Evolutionary conservation across 345 rosid genomes (phyloP).

Genomic region (Camelina laxa): DNA sequence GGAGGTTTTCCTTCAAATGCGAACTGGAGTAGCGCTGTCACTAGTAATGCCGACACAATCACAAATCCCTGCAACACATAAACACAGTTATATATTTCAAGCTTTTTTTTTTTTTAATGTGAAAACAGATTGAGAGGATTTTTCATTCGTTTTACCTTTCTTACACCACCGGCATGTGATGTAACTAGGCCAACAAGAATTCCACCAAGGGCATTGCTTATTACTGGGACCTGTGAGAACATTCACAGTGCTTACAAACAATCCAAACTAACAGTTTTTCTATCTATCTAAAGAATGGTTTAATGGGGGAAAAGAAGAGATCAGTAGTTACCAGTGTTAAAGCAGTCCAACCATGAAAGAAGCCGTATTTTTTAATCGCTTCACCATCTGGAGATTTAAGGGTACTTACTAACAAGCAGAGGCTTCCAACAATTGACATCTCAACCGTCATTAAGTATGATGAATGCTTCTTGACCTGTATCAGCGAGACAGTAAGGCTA

Average conservation of each 20-base stretch:
- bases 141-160: constrained; percentile 64
- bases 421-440: constrained; percentile 95
- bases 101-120: background rate
- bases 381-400: constrained; percentile 96
- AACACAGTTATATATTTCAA: constrained; percentile 12
- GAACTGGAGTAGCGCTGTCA: constrained; percentile 88
- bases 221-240: constrained; percentile 70
- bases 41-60: constrained; percentile 91
- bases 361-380: constrained; percentile 77
- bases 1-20: constrained; percentile 93
- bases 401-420: constrained; percentile 82
- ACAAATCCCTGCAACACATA: constrained; percentile 79
- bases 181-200: constrained; percentile 97
- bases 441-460: constrained; percentile 96
- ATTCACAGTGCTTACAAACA: background rate
- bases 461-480: constrained; percentile 91
- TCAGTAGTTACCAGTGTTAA: constrained; percentile 53
- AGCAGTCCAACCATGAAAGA: constrained; percentile 96
- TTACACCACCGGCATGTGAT: constrained; percentile 94
- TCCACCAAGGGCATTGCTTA: constrained; percentile 86
- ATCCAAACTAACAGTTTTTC: background rate
- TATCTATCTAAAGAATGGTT: background rate
- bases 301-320: background rate
- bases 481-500: constrained; percentile 22
- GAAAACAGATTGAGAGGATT: background rate